Evolutionary conservation across 2,329 filamentous ascomycete species (phyloP), one percentile per base, ranked within the genome.

Genomic region (Leptographium flavum): DNA sequence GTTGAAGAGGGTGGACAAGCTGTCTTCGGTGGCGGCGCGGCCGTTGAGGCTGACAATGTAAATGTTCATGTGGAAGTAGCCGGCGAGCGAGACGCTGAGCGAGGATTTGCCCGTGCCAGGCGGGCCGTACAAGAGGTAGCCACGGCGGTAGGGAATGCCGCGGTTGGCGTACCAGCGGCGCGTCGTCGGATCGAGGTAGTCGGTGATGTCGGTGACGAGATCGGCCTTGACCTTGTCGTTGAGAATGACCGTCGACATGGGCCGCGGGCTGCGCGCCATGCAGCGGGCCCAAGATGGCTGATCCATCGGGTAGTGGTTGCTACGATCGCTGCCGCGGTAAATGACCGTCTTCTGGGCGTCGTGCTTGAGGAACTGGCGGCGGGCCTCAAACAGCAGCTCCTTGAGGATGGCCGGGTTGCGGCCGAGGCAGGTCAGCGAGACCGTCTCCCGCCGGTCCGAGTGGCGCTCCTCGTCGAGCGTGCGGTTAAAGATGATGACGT

Each of bases 131-230:
- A 94, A 76, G 0, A 94, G 72, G 55, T 92, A 94, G 0, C 87
- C 87, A 5, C 87, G 73, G 14, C 87, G 75, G 58, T 93, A 93
- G 0, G 87, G 87, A 27, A 94, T 90, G 1, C 87, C 87, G 7
- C 86, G 73, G 52, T 85, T 82, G 0, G 80, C 71, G 57, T 94
- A 94, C 85, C 86, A 94, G n/a, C 78, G 69, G 38, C 74, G 68
- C 0, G 78, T 81, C 13, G 66, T 61, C 0, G 76, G 76, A 49
- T 76, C 66, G 31, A 83, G 69, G 54, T 82, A 82, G 53, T 81
- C 76, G 23, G 65, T 66, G 28, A 79, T 70, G 53, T 82, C 79
- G 36, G 69, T 66, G 40, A 82, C 64, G 13, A 83, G 65, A 3
- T 70, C 66, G 49, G 69, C 58, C 65, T 82, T 83, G 40, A 71